Percentiles rank a stretch among this genome's conserved stretches.
Conservation (phyloP, 2,329 filamentous ascomycete species). For the Raffaelea ambrosiae region DNA sequence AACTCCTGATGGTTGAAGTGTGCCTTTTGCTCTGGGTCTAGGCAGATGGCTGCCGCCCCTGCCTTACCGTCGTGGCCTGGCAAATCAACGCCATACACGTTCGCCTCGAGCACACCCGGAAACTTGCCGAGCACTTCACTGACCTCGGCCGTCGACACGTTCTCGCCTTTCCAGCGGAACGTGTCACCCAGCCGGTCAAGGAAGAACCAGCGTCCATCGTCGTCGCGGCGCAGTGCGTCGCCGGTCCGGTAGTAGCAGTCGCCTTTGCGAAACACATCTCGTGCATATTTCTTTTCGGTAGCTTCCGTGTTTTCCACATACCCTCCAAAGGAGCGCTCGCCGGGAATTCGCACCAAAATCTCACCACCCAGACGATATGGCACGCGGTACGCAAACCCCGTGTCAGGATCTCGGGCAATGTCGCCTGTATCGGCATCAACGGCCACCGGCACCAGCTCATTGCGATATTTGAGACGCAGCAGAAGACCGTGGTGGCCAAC, state of each 20-base stretch:
- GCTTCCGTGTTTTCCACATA: slow-evolving; percentile 63
- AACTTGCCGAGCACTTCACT: slow-evolving; percentile 62
- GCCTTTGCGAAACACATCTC: slow-evolving; percentile 56
- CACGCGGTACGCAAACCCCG: slow-evolving; percentile 56
- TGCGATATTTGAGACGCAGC: slow-evolving; percentile 39
- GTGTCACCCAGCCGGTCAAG: slow-evolving; percentile 63
- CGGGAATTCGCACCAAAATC: slow-evolving; percentile 56
- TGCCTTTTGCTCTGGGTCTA: slow-evolving; percentile 11
- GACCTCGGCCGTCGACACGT: slow-evolving; percentile 75
- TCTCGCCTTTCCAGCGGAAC: slow-evolving; percentile 75
- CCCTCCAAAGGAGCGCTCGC: slow-evolving; percentile 53
- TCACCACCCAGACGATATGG: slow-evolving; percentile 65
- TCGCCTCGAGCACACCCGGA: slow-evolving; percentile 62
- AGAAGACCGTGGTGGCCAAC: slow-evolving; percentile 66
- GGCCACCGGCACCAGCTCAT: slow-evolving; percentile 56
- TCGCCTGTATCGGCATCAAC: slow-evolving; percentile 62
- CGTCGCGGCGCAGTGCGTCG: slow-evolving; percentile 53
- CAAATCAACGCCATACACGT: slow-evolving; percentile 75
- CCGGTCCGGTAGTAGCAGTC: slow-evolving; percentile 63
- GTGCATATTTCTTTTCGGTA: slow-evolving; percentile 56
- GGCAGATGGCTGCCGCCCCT: slow-evolving; percentile 48
- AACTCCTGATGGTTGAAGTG: slow-evolving; percentile 53
- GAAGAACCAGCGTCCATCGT: slow-evolving; percentile 61
- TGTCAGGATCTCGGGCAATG: slow-evolving; percentile 56
- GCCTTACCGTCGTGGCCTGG: slow-evolving; percentile 78